Conservation (phyloP, 352 stramenopile genomes). For the Thalassiosira hispida region DNA sequence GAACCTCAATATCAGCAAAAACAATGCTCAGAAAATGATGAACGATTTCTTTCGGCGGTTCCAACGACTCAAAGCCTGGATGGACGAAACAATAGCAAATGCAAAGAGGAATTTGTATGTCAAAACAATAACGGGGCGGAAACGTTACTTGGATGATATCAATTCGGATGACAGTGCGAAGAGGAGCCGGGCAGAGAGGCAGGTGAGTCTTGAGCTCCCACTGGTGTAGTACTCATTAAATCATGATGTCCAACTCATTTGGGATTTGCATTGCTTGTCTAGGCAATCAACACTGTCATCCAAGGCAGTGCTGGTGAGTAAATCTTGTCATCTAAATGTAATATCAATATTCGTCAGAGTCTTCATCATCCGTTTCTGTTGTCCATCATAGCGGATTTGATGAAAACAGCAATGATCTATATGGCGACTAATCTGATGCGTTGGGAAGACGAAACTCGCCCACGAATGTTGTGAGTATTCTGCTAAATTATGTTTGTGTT, state of each 20-base stretch:
- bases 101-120: slow-evolving; percentile 56
- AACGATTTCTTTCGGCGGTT: slow-evolving; percentile 63
- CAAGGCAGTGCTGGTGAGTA: slow-evolving; percentile 76
- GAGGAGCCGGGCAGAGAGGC: slow-evolving; percentile 62
- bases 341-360: no score
- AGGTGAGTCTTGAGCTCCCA: slow-evolving; percentile 32
- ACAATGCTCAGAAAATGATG: slow-evolving; percentile 49
- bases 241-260: background rate
- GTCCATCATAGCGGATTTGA: slow-evolving; percentile 77
- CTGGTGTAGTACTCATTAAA: background rate
- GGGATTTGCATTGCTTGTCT: background rate
- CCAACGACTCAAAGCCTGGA: slow-evolving; percentile 57
- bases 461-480: slow-evolving; percentile 43
- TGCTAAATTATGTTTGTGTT: background rate
- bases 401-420: slow-evolving; percentile 78
- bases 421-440: slow-evolving; percentile 47
- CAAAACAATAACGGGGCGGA: slow-evolving; percentile 58
- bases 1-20: slow-evolving; percentile 55
- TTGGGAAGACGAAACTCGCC: slow-evolving; percentile 41
- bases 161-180: slow-evolving; percentile 47
- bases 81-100: slow-evolving; percentile 53
- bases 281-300: slow-evolving; percentile 79
- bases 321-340: no score
- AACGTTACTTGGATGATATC: slow-evolving; percentile 61
- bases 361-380: no score